phyloP scores from a whole-genome alignment of 371 early-diverging fungal species.

The Mortierella sp. region DNA sequence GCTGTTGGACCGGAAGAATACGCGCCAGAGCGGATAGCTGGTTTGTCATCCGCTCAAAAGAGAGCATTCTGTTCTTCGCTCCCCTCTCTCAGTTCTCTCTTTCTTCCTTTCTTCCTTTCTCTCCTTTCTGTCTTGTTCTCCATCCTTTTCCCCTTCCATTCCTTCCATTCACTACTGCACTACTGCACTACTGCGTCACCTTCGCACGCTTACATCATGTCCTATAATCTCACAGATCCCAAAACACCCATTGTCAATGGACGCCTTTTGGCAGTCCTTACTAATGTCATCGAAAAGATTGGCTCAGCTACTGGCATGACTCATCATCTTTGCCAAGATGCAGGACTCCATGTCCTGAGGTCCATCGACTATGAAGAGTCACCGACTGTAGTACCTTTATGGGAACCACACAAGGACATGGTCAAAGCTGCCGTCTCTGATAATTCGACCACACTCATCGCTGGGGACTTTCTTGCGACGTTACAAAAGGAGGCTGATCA shows the following conservation, averaged over 20 bases:
- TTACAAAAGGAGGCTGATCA: constrained; percentile 26
- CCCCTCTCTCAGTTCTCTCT: neutral
- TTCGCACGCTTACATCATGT: neutral
- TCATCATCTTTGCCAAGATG: constrained; percentile 28
- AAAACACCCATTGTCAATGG: constrained; percentile 34
- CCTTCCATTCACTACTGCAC: neutral
- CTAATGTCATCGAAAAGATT: constrained; percentile 33
- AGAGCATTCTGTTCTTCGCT: neutral
- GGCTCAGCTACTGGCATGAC: constrained; percentile 32
- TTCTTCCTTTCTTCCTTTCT: neutral
- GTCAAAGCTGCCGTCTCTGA: constrained; percentile 15
- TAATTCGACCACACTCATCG: constrained; percentile 7
- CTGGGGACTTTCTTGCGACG: constrained; percentile 15
- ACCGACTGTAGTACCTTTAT: constrained; percentile 36
- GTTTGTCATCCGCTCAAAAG: neutral
- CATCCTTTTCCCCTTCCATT: neutral
- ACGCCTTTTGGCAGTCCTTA: constrained; percentile 20
- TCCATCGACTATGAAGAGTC: constrained; percentile 23
- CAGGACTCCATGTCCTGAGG: constrained; percentile 36
- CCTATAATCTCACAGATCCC: constrained; percentile 47
- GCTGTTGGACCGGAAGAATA: too few species aligned
- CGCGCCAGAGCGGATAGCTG: neutral
- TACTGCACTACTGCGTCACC: neutral
- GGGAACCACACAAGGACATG: constrained; percentile 29
- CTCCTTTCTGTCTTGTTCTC: neutral